These are phyloP conservation scores for Pulicaria dysenterica DNA, from an alignment of 129 eudicot species.

Conservation along the genomic window DNA sequence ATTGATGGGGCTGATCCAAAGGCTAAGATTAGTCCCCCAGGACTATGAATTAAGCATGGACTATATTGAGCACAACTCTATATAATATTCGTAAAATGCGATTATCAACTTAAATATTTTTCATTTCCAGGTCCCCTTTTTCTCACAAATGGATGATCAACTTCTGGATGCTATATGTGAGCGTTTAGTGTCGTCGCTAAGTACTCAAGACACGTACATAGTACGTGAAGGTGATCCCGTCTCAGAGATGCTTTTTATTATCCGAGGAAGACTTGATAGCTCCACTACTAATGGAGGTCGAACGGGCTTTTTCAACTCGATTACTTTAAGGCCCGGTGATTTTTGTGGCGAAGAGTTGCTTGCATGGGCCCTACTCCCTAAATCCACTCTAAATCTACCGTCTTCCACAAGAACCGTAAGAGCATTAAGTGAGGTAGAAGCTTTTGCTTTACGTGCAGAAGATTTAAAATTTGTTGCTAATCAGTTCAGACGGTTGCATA, in stretches of 20 bases:
- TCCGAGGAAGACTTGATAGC: slow-evolving; percentile 79
- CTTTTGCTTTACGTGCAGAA: slow-evolving; percentile 77
- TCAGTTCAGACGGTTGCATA: slow-evolving; percentile 82
- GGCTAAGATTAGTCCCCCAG: no score
- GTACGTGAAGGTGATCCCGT: slow-evolving; percentile 98
- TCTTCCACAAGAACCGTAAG: slow-evolving; percentile 82
- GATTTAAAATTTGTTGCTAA: slow-evolving; percentile 85
- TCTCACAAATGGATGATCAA: slow-evolving; percentile 91
- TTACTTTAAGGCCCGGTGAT: slow-evolving; percentile 75
- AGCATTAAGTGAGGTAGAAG: slow-evolving; percentile 82
- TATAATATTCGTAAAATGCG: no score
- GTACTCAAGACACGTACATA: slow-evolving; percentile 74
- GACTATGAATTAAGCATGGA: no score
- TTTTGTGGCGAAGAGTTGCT: slow-evolving; percentile 96
- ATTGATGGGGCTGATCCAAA: no score
- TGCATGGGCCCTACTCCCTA: slow-evolving; percentile 86
- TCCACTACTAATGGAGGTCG: slow-evolving; percentile 91
- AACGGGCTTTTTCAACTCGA: slow-evolving; percentile 83
- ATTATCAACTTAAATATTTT: neutral
- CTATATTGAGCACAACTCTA: no score
- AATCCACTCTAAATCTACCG: slow-evolving; percentile 67
- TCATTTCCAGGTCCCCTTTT: slow-evolving; percentile 79
- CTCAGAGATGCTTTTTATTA: slow-evolving; percentile 78
- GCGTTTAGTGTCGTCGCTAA: slow-evolving; percentile 74
- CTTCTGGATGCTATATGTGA: slow-evolving; percentile 93